A percentile compares a stretch with the other conserved stretches of the same genome.
These are phyloP conservation scores for Clarireedia paspali DNA, from an alignment of 2,329 filamentous ascomycete genomes.

Conservation along the genomic window DNA sequence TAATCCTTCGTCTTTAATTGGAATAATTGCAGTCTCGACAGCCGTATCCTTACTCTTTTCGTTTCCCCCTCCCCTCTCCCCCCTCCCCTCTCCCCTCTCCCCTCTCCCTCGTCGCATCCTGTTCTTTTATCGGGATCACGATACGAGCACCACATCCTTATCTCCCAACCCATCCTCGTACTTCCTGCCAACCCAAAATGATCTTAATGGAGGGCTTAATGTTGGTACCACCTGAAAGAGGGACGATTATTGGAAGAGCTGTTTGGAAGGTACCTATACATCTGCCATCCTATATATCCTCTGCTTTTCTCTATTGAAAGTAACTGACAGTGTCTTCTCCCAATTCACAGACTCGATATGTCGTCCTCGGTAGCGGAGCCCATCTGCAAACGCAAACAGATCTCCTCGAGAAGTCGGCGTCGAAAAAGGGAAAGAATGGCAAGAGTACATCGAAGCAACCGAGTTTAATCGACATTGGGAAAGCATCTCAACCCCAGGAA, in stretches of 20 bases:
- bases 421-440: conserved; percentile 8
- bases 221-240: conserved; percentile 43
- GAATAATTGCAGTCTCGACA: too few species aligned
- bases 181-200: conserved; percentile 13
- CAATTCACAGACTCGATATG: conserved; percentile 46
- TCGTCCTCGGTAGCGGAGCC: conserved; percentile 44
- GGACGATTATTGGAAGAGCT: conserved; percentile 43
- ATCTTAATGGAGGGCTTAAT: conserved; percentile 43
- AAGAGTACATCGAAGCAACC: conserved; percentile 22
- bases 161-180: background rate
- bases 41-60: too few species aligned
- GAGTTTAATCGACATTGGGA: conserved; percentile 23
- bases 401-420: conserved; percentile 15
- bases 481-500: conserved; percentile 6
- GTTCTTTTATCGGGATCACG: too few species aligned
- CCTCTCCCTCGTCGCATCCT: too few species aligned
- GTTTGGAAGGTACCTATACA: conserved; percentile 41
- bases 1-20: too few species aligned
- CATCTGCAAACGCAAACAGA: conserved; percentile 42
- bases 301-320: background rate
- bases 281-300: conserved; percentile 11
- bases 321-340: background rate
- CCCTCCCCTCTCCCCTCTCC: too few species aligned
- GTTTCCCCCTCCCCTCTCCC: too few species aligned
- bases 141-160: background rate